These are phyloP conservation scores for barrel medic (Medicago truncatula) DNA, from an alignment of 306 rosid genomes.

Conservation along the genomic window MtrunA17r5.0-ANR NC_053048.1:7315501-7316000, in stretches of 20 bases:
- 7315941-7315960: conserved; percentile 68
- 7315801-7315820: conserved; percentile 58
- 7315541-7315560: too few species aligned
- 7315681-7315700: too few species aligned
- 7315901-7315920: conserved; percentile 87
- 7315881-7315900: conserved; percentile 93
- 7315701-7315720: too few species aligned
- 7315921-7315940: conserved; percentile 76
- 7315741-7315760: too few species aligned
- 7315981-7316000: conserved; percentile 80
- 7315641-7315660: too few species aligned
- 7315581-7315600: too few species aligned
- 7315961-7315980: conserved; percentile 66
- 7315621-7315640: too few species aligned
- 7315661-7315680: too few species aligned
- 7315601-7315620: too few species aligned
- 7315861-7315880: conserved; percentile 76
- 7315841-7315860: conserved; percentile 81
- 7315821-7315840: conserved; percentile 88
- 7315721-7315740: background rate
- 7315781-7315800: conserved; percentile 83
- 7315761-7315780: conserved; percentile 74
- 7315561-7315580: too few species aligned
- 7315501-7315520: too few species aligned
- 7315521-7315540: too few species aligned